Percentiles rank a stretch among this genome's conserved stretches.
Conservation (phyloP, 2,329 filamentous ascomycete genomes). For the Colletotrichum plurivorum region DNA sequence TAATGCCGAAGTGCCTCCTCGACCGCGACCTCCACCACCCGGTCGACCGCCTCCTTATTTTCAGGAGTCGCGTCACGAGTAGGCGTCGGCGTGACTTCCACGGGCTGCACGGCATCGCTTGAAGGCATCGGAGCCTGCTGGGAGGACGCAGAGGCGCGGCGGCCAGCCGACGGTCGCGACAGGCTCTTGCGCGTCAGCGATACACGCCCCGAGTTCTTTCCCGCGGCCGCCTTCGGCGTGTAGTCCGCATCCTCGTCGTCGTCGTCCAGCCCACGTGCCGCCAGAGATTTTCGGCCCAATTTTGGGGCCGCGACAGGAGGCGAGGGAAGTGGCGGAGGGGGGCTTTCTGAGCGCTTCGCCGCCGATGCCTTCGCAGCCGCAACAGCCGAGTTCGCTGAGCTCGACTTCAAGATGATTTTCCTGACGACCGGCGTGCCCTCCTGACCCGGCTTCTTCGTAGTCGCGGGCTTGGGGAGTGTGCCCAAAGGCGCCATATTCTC, state of each 20-base stretch:
- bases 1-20: slow-evolving; percentile 69
- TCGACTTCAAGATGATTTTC: slow-evolving; percentile 62
- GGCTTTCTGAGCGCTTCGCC: slow-evolving; percentile 37
- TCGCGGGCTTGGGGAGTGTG: slow-evolving; percentile 74
- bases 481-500: slow-evolving; percentile 89
- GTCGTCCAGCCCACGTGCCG: slow-evolving; percentile 30
- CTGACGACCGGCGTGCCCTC: slow-evolving; percentile 50
- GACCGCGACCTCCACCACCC: slow-evolving; percentile 70
- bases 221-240: slow-evolving; percentile 27
- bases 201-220: slow-evolving; percentile 32
- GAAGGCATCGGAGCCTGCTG: slow-evolving; percentile 27
- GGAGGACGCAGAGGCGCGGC: slow-evolving; percentile 34
- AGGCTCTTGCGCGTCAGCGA: slow-evolving; percentile 40
- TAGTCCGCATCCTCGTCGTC: slow-evolving; percentile 37
- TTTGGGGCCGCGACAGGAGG: slow-evolving; percentile 31
- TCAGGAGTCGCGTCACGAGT: slow-evolving; percentile 16
- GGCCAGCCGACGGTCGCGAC: slow-evolving; percentile 36
- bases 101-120: slow-evolving; percentile 37
- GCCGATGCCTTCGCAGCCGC: slow-evolving; percentile 30
- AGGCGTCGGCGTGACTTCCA: slow-evolving; percentile 29
- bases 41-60: slow-evolving; percentile 63
- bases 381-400: slow-evolving; percentile 41
- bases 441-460: slow-evolving; percentile 53
- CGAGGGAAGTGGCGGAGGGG: slow-evolving; percentile 31
- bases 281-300: slow-evolving; percentile 27